Evolutionary conservation across 768 basidiomycete genomes (phyloP), one percentile per base, ranked within the genome.

Genomic region (Trichaptum fuscoviolaceum): DNA sequence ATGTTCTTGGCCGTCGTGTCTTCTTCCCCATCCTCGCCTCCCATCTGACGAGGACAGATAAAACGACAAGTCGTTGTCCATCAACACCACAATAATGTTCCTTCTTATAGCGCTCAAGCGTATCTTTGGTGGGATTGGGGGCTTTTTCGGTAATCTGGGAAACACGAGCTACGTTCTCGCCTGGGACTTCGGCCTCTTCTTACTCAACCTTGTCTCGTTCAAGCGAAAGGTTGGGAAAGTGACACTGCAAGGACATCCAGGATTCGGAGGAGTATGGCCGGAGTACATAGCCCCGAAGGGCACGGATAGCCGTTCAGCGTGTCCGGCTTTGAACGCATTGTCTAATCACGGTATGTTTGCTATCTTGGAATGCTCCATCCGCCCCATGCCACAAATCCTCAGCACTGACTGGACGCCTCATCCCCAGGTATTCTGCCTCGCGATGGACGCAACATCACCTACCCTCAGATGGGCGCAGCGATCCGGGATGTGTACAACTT

Each of bases 241-340:
- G 57, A 84, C 84, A 0, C 85, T 84, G 0, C 74, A 76, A 30
- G 87, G 86, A 0, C 76, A 81, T 63, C 83, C 85, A 2, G 89
- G 88, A 0, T 82, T 77, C 62, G 84, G 80, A 34, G 88, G 90
- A 0, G 72, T 80, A 59, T 93, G 91, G 91, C 90, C 91, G 0
- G 85, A 87, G 71, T 92, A 82, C 71, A 75, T 80, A 0, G 75
- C 87, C 1, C 89, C 10, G 0, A 75, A 74, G 66, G 81, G 85
- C 9, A 85, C 84, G 0, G 91, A 92, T 69, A 91, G 90, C 70
- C 80, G 92, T 1, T 84, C 85, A 68, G 84, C 87, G 0, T 93
- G 91, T 69, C 91, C 91, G 0, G 90, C 84, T 15, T 73, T 93
- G 67, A 93, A 94, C 69, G 88, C 90, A 0, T 79, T 94, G 84